Base-by-base conservation (phyloP, 2,329 filamentous ascomycete genomes). In the Fusarium virguliforme region DNA sequence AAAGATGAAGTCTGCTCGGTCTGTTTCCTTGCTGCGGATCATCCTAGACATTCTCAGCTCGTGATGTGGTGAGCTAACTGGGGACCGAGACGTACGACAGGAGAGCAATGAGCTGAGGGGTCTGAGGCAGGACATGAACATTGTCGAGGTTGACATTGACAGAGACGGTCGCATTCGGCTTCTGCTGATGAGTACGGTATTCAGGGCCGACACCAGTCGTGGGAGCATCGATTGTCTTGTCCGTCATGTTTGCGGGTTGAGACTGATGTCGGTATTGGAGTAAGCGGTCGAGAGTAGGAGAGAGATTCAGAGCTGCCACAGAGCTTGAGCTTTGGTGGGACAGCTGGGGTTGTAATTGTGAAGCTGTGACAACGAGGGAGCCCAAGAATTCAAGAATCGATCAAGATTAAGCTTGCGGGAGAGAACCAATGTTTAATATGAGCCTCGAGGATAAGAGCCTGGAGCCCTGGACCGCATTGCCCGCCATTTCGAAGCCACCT, bases 1-100 rank as follows among this genome's bases (percentile, higher is more conserved):
- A 84, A 99, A 99, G 79, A 99, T 98, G 81, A 99, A 99, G 82
- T 99, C 96, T 69, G 94, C 96, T 65, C 96, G 92, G 62, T 92
- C 90, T 6, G 96, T 99, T 74, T 92, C 89, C 81, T 93, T 93
- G 82, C 97, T 94, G 75, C 96, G 92, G 79, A 99, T 98, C 88
- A 98, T 98, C 70, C 95, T 98, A 77, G 70, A 64, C n/a, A 53
- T 41, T 59, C 65, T 79, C 64, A 78, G 76, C 51, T 64, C 34
- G 43, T 46, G 53, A 55, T 62, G 57, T 68, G n/a, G 67, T 67
- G 40, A 69, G 59, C 63, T 35, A 46, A 55, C 51, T 53, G 55
- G 64, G 56, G 41, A 51, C 57, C 55, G 60, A 56, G 73, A 90
- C 94, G 87, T 90, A 98, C 96, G 96, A 98, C 83, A 99, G 88